Evolutionary conservation across 176 grass and related monocot species (phyloP).

Genomic region (Eremochloa ophiuroides): DNA sequence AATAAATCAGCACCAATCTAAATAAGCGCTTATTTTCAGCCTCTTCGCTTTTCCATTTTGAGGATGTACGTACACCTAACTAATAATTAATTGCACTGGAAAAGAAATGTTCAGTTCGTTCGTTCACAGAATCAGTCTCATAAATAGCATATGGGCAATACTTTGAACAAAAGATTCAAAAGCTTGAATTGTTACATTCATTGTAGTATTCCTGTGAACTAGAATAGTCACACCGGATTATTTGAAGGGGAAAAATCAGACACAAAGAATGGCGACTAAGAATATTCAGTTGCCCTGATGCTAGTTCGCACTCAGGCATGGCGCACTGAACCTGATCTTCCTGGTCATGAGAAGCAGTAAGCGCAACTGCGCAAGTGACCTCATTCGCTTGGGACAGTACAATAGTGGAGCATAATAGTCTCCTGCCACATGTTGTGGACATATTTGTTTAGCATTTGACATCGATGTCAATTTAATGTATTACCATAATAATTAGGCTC

Average conservation of each 20-base stretch:
- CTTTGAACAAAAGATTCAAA: not conserved
- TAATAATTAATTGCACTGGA: not conserved
- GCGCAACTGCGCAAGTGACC: not conserved
- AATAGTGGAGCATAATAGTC: not conserved
- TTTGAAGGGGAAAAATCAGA: not conserved
- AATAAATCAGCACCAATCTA: no score
- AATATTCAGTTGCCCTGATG: not conserved
- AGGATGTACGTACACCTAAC: no score
- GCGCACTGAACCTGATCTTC: not conserved
- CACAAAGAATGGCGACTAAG: not conserved
- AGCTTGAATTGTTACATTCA: not conserved
- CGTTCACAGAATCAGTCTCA: not conserved
- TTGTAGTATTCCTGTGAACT: not conserved
- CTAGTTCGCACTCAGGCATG: not conserved
- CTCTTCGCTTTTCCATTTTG: no score
- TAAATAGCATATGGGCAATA: no score
- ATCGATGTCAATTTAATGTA: not conserved
- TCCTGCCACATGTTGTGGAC: not conserved
- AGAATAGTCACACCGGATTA: not conserved
- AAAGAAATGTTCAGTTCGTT: not conserved
- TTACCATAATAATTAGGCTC: not conserved
- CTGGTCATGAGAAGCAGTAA: not conserved
- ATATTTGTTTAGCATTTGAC: not conserved
- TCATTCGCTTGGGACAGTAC: not conserved
- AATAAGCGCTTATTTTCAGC: no score